Percentiles rank a stretch among this genome's conserved stretches.
Evolutionary conservation across 352 stramenopile species (phyloP).

Genomic region (Blastocystis sp.): DNA sequence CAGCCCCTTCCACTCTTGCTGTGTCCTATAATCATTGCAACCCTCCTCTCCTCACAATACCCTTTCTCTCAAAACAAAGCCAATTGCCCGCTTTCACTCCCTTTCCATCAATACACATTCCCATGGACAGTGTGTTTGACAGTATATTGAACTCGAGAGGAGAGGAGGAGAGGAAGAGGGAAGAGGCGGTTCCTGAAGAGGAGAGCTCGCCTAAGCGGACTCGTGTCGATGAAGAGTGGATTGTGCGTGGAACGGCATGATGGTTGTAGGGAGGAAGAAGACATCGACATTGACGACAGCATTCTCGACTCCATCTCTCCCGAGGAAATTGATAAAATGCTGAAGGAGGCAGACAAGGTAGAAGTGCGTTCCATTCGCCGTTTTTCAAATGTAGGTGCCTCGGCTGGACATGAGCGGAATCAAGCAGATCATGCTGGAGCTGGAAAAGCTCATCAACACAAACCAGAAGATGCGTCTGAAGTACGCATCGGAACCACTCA

Average conservation of each 20-base stretch:
- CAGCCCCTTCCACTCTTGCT: too few species aligned
- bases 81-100: too few species aligned
- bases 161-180: background rate
- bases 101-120: too few species aligned
- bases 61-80: too few species aligned
- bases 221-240: slow-evolving; percentile 28
- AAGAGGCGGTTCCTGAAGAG: background rate
- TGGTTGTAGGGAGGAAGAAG: background rate
- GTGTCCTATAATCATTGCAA: too few species aligned
- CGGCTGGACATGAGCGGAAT: slow-evolving; percentile 55
- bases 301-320: slow-evolving; percentile 6
- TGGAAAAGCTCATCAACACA: slow-evolving; percentile 33
- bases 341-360: slow-evolving; percentile 50
- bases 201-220: background rate
- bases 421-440: slow-evolving; percentile 17
- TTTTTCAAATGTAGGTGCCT: slow-evolving; percentile 16
- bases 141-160: slow-evolving; percentile 65
- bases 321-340: slow-evolving; percentile 59
- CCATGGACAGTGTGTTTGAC: slow-evolving; percentile 57
- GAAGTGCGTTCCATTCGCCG: background rate
- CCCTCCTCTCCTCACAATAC: too few species aligned
- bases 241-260: background rate
- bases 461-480: slow-evolving; percentile 61
- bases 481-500: slow-evolving; percentile 41
- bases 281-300: slow-evolving; percentile 48